Conservation (phyloP, 768 basidiomycete genomes). For the Lentinula aciculospora region DNA sequence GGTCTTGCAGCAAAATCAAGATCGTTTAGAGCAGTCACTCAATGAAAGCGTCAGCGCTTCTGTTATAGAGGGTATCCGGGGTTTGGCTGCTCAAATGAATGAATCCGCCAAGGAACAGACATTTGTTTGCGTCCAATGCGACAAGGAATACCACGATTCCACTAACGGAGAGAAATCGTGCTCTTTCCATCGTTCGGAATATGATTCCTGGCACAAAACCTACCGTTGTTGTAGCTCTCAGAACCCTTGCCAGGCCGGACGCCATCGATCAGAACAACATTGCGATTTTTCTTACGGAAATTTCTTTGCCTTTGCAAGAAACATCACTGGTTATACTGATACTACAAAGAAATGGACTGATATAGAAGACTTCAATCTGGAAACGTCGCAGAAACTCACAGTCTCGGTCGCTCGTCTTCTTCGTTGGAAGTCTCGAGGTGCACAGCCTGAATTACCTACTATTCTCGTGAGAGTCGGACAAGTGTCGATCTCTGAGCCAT, state of each 20-base stretch:
- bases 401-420: conserved; percentile 23
- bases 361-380: conserved; percentile 30
- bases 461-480: conserved; percentile 31
- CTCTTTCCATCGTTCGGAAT: conserved; percentile 30
- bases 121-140: conserved; percentile 33
- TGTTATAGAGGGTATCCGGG: conserved; percentile 29
- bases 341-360: conserved; percentile 27
- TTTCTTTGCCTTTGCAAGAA: conserved; percentile 29
- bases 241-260: conserved; percentile 28
- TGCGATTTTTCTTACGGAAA: conserved; percentile 34
- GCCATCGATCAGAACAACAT: conserved; percentile 32
- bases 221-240: conserved; percentile 30
- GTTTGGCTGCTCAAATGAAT: conserved; percentile 26
- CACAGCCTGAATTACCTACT: conserved; percentile 24
- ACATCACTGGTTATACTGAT: conserved; percentile 26
- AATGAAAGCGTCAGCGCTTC: conserved; percentile 28
- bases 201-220: conserved; percentile 26
- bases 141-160: conserved; percentile 27
- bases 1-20: conserved; percentile 24
- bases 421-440: conserved; percentile 30
- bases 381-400: conserved; percentile 22
- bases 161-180: conserved; percentile 33
- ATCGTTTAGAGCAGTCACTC: conserved; percentile 21
- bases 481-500: conserved; percentile 25
- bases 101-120: conserved; percentile 29